Base-by-base conservation (phyloP, 805 yeast genomes). In the Alloascoidea africana region DNA sequence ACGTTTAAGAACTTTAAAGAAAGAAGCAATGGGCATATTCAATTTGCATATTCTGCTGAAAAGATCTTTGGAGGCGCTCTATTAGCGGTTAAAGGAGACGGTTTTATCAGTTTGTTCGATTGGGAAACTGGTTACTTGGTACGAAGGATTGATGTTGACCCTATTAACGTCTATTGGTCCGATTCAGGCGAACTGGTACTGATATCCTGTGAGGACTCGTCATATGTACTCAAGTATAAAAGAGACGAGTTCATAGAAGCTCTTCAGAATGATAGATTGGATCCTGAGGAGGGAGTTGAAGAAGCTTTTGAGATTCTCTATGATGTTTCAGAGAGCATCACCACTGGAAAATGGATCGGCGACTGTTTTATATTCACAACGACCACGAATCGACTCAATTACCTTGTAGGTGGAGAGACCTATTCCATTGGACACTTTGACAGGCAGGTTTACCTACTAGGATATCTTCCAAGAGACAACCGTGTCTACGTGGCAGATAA, bases 341-440 rank as follows among this genome's bases (percentile, higher is more conserved):
- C 82, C 42, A 78, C 94, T 18, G 96, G 96, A 51, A 79, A 77
- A 56, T 91, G 96, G 86, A 86, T 87, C 50, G 98, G 97, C 46
- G 97, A 91, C 62, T 96, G 91, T 35, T 87, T 89, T 56, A 73
- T 91, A 38, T 91, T 80, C 63, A 84, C 96, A 13, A 85, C 96
- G 2, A 52, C 75, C 14, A 68, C 93, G 16, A 84, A 86, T 61
- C 75, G 97, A 58, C 68, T 91, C 53, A 89, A 87, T 60, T 91
- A 91, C 56, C 72, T 86, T 44, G 97, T 91, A 42, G 98, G 98
- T 49, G 94, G 94, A 32, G 83, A 86, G 52, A 76, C 82, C 16
- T 84, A 85, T 57, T 91, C 86, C 54, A 72, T 91, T 58, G 86
- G 89, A 27, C 97, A 91, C 63, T 87, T 81, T 52, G 95, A 91